Evolutionary conservation across 352 stramenopile species (phyloP).

Genomic region (Pythium pyrilobum): DNA sequence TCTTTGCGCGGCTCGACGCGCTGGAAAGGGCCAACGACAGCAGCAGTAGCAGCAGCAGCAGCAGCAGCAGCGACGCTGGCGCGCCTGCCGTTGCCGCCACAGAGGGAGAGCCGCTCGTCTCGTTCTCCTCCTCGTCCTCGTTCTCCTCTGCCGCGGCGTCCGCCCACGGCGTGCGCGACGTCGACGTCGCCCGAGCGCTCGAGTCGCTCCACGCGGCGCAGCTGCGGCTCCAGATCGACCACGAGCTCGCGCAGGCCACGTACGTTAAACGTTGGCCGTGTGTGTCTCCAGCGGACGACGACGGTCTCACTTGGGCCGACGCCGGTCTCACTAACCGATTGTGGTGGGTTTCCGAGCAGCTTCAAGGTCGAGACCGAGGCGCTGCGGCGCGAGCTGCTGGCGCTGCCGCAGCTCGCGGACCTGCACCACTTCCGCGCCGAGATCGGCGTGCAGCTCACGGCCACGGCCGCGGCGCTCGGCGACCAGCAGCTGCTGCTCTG

Average conservation of each 20-base stretch:
- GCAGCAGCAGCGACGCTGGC: not conserved
- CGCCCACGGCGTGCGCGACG: conserved; percentile 7
- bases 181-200: conserved; percentile 35
- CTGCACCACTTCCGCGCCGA: conserved; percentile 40
- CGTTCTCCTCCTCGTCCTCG: not conserved
- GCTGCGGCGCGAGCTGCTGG: conserved; percentile 32
- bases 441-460: conserved; percentile 23
- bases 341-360: too few relatives aligned
- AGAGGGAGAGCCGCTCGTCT: conserved; percentile 11
- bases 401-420: conserved; percentile 25
- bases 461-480: conserved; percentile 19
- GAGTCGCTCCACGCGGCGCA: conserved; percentile 49
- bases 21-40: conserved; percentile 24
- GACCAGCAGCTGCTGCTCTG: conserved; percentile 24
- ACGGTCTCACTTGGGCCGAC: too few relatives aligned
- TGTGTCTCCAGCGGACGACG: too few relatives aligned
- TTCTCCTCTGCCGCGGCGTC: not conserved
- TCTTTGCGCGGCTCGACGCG: conserved; percentile 37
- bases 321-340: too few relatives aligned
- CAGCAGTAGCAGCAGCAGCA: not conserved
- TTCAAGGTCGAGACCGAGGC: conserved; percentile 36
- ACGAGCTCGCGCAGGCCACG: conserved; percentile 38
- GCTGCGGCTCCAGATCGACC: conserved; percentile 52
- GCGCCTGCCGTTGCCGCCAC: not conserved
- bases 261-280: not conserved